Base-by-base conservation (phyloP, 2,329 filamentous ascomycete species). In the Ophiosphaerella korrae region DNA sequence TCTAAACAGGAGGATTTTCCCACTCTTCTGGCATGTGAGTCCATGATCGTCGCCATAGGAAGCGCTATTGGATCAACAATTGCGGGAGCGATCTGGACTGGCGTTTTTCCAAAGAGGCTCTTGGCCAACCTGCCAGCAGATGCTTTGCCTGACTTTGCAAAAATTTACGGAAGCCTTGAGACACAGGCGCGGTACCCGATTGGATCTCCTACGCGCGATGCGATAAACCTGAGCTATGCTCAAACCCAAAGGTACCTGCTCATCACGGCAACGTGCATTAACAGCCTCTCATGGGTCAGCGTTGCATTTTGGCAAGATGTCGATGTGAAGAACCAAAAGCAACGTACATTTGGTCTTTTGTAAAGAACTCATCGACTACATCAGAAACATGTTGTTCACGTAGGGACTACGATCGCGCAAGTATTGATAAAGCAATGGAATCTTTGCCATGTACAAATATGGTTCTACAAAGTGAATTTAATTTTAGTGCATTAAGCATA, bases 11-110 rank as follows among this genome's bases (percentile, higher is more conserved):
- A 66, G 32, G 64, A 71, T 35, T 67, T 70, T 54, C 67, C 68
- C 8, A 66, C 65, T 11, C 57, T 70, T 2, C 57, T 71, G 7
- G 68, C 68, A 14, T 77, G 88, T 56, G 78, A 86, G 47, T 77
- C 82, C 11, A 81, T 88, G 38, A 82, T 85, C 40, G 78, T 82
- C 55, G 81, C 81, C 50, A 80, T 89, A 52, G 87, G 74, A 6
- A 62, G 64, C 32, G 72, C 72, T 16, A 68, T 75, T 24, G 74
- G 74, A 0, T 66, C 56, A n/a, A 81, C 85, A 7, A 79, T 89
- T 41, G 81, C 86, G 1, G 80, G 80, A 0, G 85, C 85, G 8
- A 83, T 89, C 54, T 89, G 86, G 86, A 84, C 81, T 0, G 78
- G 80, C 52, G 79, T 81, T 1, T 82, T 89, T 60, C 80, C 79